phyloP scores from a whole-genome alignment of 1,139 yeast genomes.

The Eremothecium coryli region DNA sequence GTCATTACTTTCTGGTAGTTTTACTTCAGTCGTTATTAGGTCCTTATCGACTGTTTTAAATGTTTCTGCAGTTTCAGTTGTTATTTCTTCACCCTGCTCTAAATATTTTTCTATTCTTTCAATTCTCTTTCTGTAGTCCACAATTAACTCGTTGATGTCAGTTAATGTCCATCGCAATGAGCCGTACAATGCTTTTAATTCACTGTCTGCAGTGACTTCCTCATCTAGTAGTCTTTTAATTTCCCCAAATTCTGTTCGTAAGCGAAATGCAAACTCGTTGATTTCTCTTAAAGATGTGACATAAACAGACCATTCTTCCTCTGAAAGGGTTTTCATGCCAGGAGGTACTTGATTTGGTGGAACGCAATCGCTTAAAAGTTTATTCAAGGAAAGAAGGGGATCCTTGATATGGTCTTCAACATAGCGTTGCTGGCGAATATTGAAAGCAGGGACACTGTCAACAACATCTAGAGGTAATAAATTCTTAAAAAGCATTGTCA shows the following conservation, averaged over 20 bases:
- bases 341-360: slow-evolving; percentile 11
- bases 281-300: slow-evolving; percentile 14
- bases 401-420: slow-evolving; percentile 41
- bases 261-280: slow-evolving; percentile 9
- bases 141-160: slow-evolving; percentile 35
- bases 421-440: slow-evolving; percentile 54
- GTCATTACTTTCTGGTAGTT: slow-evolving; percentile 20
- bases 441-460: slow-evolving; percentile 59
- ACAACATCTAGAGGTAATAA: slow-evolving; percentile 60
- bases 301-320: slow-evolving; percentile 14
- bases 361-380: slow-evolving; percentile 32
- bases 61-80: slow-evolving; percentile 32
- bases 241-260: slow-evolving; percentile 29
- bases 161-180: slow-evolving; percentile 42
- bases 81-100: slow-evolving; percentile 54
- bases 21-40: slow-evolving; percentile 25
- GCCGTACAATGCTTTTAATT: slow-evolving; percentile 42
- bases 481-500: slow-evolving; percentile 40
- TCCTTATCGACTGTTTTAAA: slow-evolving; percentile 25
- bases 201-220: slow-evolving; percentile 50
- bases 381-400: slow-evolving; percentile 46
- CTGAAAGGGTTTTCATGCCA: slow-evolving; percentile 8
- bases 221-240: slow-evolving; percentile 40
- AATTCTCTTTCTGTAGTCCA: slow-evolving; percentile 35
- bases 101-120: slow-evolving; percentile 42